Evolutionary conservation across 441 rosid species (phyloP).

Genomic region (Croton setiger): DNA sequence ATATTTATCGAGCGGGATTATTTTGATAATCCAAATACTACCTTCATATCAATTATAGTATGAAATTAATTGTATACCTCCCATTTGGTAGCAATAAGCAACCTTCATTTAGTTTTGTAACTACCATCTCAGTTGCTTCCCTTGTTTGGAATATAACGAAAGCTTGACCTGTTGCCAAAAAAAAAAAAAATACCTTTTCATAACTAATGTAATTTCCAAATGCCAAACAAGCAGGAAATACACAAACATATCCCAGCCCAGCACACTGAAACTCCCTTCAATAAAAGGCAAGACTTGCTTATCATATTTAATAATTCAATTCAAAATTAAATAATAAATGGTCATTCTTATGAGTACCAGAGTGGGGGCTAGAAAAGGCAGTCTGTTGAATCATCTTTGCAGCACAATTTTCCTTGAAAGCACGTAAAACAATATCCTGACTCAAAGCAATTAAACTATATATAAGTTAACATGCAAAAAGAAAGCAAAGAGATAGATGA

Average conservation of each 20-base stretch:
- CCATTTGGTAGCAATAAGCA: conserved; percentile 75
- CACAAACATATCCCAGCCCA: not conserved
- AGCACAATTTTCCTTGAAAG: conserved; percentile 52
- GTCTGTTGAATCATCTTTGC: conserved; percentile 63
- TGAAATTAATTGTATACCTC: conserved; percentile 45
- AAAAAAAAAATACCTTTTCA: conserved; percentile 14
- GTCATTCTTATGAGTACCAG: conserved; percentile 41
- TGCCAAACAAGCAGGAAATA: not conserved
- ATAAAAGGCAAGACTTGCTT: not conserved
- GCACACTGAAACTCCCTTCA: not conserved
- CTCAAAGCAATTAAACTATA: conserved; percentile 13
- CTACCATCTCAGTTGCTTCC: conserved; percentile 55
- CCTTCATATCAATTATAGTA: conserved; percentile 1
- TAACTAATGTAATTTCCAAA: not conserved
- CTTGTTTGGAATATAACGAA: conserved; percentile 57
- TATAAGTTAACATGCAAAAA: not conserved
- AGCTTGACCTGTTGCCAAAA: conserved; percentile 60
- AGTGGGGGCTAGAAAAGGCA: conserved; percentile 45
- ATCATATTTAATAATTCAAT: not conserved
- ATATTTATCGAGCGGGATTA: not conserved
- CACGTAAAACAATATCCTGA: conserved; percentile 69
- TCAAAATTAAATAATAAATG: not conserved
- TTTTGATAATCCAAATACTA: not conserved
- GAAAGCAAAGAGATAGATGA: conserved; percentile 11
- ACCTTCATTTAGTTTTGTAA: conserved; percentile 46